These are phyloP conservation scores for Chimonanthus praecox DNA, from an alignment of 164 flowering plant species.

Conservation along the genomic window DNA sequence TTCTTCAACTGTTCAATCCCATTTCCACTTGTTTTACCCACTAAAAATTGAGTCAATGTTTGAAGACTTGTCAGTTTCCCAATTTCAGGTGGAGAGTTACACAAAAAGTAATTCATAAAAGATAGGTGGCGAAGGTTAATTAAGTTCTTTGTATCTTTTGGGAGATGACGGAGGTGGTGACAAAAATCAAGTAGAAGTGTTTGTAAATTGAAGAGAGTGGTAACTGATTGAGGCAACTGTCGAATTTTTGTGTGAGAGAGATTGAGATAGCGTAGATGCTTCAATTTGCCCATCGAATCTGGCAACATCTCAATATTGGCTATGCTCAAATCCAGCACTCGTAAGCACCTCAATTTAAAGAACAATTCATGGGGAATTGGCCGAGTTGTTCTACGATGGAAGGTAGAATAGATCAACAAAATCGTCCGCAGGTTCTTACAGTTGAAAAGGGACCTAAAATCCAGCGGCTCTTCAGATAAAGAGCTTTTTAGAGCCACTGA, in stretches of 20 bases:
- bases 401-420: background rate
- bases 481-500: background rate
- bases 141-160: constrained; percentile 6
- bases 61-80: background rate
- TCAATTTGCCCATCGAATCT: constrained; percentile 4
- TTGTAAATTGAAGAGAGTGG: background rate
- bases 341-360: background rate
- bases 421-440: background rate
- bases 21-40: too few relatives aligned
- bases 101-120: too few relatives aligned
- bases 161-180: constrained; percentile 2
- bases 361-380: background rate
- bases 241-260: constrained; percentile 1
- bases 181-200: background rate
- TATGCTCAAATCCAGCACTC: constrained; percentile 2
- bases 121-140: constrained; percentile 6
- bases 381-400: fast-evolving
- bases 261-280: constrained; percentile 13
- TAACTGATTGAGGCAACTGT: constrained; percentile 10
- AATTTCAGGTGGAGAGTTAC: background rate
- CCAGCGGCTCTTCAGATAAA: too few relatives aligned
- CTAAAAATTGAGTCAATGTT: background rate
- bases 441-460: background rate
- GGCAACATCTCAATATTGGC: background rate
- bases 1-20: too few relatives aligned